Percentiles rank a stretch among this genome's conserved stretches.
phyloP scores from a whole-genome alignment of 1,284 basidiomycete genomes.

The Tausonia pullulans region DNA sequence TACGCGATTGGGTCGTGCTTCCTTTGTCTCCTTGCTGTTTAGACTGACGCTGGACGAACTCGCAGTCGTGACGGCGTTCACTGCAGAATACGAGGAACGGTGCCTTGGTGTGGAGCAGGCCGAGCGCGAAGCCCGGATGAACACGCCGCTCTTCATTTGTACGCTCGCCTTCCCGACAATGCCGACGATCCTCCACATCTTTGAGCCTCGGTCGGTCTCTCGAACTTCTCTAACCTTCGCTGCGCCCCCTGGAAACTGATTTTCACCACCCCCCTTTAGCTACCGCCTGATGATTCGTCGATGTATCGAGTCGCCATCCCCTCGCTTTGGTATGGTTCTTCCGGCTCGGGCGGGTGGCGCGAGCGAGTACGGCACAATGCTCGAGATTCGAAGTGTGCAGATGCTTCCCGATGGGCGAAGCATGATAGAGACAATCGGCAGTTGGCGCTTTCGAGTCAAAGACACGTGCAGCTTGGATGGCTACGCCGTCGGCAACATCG shows the following conservation, averaged over 20 bases:
- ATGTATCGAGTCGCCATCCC: constrained; percentile 61
- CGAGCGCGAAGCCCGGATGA: constrained; percentile 61
- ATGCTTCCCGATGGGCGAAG: constrained; percentile 81
- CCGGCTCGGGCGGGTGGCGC: constrained; percentile 38
- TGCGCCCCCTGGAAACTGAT: not conserved
- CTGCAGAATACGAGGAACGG: constrained; percentile 46
- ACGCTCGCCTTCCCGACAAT: constrained; percentile 81
- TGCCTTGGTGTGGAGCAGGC: constrained; percentile 54
- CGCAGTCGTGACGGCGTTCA: constrained; percentile 53
- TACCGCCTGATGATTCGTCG: constrained; percentile 88
- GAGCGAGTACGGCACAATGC: constrained; percentile 73
- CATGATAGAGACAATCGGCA: constrained; percentile 76
- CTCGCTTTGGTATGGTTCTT: constrained; percentile 85
- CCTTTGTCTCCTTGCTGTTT: constrained; percentile 11
- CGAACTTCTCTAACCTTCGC: not conserved
- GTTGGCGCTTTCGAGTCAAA: constrained; percentile 70
- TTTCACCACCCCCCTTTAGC: constrained; percentile 23
- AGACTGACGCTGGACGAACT: not conserved
- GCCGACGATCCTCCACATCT: constrained; percentile 81
- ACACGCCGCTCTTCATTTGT: constrained; percentile 84
- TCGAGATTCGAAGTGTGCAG: constrained; percentile 74
- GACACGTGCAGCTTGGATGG: constrained; percentile 75
- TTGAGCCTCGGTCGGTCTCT: constrained; percentile 57
- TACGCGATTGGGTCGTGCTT: constrained; percentile 18
- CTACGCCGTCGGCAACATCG: constrained; percentile 74